Percentiles rank a stretch among this genome's conserved stretches.
These are phyloP conservation scores for Sabuloglossum arenarium DNA, from an alignment of 495 filamentous ascomycete genomes.

Conservation along the genomic window DNA sequence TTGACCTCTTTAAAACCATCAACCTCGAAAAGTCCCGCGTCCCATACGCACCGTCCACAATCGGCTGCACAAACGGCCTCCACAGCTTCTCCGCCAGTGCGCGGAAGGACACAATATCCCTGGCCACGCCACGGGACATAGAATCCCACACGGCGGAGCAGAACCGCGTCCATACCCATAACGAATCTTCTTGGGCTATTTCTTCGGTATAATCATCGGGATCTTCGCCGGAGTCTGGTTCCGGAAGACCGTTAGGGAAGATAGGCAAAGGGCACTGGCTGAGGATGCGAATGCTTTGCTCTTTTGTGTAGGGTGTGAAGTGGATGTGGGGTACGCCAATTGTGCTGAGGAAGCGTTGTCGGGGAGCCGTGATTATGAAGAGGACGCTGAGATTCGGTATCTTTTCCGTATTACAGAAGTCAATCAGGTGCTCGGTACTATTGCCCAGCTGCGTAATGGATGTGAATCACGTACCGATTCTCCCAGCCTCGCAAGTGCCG, in stretches of 20 bases:
- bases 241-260: constrained; percentile 3
- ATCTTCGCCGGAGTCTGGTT: constrained; percentile 24
- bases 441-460: neutral
- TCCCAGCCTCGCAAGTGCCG: constrained; percentile 58
- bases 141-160: constrained; percentile 52
- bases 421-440: neutral
- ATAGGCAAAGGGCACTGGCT: constrained; percentile 11
- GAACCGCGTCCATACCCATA: constrained; percentile 58
- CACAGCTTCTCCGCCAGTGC: constrained; percentile 39
- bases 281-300: constrained; percentile 57
- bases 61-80: constrained; percentile 45
- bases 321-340: constrained; percentile 57
- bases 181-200: constrained; percentile 20
- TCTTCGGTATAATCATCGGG: constrained; percentile 32
- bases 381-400: constrained; percentile 61
- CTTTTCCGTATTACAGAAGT: constrained; percentile 21
- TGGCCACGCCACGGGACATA: constrained; percentile 39
- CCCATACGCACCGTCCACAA: constrained; percentile 38
- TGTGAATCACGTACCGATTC: constrained; percentile 37
- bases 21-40: constrained; percentile 69
- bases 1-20: constrained; percentile 44
- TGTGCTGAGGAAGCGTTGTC: constrained; percentile 47
- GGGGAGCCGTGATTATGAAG: constrained; percentile 55
- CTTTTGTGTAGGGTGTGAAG: constrained; percentile 69
- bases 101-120: constrained; percentile 39